A percentile compares a stretch with the other conserved stretches of the same genome.
phyloP scores from a whole-genome alignment of 129 eudicot genomes.

The Kitagawia praeruptora region DNA sequence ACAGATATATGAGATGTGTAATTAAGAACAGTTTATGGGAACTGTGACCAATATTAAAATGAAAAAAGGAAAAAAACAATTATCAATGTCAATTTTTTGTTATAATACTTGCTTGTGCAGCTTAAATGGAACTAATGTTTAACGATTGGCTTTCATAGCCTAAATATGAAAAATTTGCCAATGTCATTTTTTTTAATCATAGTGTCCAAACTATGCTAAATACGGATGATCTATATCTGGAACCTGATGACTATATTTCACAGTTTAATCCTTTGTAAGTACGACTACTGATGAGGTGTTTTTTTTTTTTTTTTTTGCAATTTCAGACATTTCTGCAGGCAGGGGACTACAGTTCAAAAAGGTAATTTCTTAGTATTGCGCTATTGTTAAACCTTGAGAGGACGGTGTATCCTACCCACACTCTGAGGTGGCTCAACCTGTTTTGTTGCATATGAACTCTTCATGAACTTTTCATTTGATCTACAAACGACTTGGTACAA shows the following conservation, averaged over 20 bases:
- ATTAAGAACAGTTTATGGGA: neutral
- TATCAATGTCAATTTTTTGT: neutral
- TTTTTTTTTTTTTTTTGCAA: neutral
- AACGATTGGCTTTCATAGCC: neutral
- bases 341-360: slow-evolving; percentile 57
- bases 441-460: neutral
- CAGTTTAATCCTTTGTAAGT: slow-evolving; percentile 9
- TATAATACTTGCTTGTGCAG: neutral
- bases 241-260: neutral
- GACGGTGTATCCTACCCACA: neutral
- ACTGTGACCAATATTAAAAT: neutral
- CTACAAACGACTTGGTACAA: too few relatives aligned
- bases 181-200: neutral
- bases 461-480: neutral
- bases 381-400: neutral
- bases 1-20: neutral
- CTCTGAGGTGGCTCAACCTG: neutral
- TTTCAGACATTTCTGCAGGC: slow-evolving; percentile 82
- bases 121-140: neutral
- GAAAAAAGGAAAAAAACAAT: neutral
- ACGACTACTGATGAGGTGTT: slow-evolving; percentile 9
- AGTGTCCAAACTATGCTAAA: neutral
- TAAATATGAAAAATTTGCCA: neutral
- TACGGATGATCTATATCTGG: neutral
- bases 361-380: slow-evolving; percentile 28